phyloP scores from a whole-genome alignment of 2,329 filamentous ascomycete genomes.

The Plectosphaerella sp. region DNA sequence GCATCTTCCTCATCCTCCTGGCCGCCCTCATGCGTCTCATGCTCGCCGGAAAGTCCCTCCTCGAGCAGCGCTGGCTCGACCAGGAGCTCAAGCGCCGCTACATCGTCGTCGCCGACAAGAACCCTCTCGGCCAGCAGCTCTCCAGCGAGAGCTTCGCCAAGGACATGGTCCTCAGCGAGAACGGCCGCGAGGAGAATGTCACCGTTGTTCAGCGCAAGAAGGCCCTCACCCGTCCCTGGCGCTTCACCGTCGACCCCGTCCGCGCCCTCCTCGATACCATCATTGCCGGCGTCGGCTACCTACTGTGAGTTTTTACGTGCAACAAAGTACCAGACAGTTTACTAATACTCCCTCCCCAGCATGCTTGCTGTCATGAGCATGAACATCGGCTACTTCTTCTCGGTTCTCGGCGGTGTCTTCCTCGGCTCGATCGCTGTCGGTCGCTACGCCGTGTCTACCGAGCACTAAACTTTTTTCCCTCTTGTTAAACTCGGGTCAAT shows the following conservation, averaged over 20 bases:
- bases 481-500: not conserved
- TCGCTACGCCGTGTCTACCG: constrained; percentile 52
- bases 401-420: constrained; percentile 75
- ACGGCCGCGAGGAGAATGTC: constrained; percentile 78
- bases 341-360: constrained; percentile 35
- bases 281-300: constrained; percentile 73
- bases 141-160: constrained; percentile 58
- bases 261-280: constrained; percentile 67
- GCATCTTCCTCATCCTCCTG: constrained; percentile 83
- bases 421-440: constrained; percentile 80
- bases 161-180: constrained; percentile 63
- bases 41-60: constrained; percentile 65
- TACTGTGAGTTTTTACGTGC: constrained; percentile 62
- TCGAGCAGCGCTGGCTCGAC: constrained; percentile 62
- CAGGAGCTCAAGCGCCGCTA: constrained; percentile 71
- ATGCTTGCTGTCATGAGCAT: constrained; percentile 92
- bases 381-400: constrained; percentile 81
- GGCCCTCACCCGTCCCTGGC: constrained; percentile 62
- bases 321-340: not conserved
- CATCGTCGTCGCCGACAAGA: constrained; percentile 65
- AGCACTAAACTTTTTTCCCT: constrained; percentile 33
- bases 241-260: constrained; percentile 73
- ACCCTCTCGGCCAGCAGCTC: constrained; percentile 53
- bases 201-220: constrained; percentile 61
- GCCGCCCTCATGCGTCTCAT: constrained; percentile 65